These are phyloP conservation scores for Boletus sp. DNA, from an alignment of 1,284 basidiomycete genomes.

Conservation along the genomic window DNA sequence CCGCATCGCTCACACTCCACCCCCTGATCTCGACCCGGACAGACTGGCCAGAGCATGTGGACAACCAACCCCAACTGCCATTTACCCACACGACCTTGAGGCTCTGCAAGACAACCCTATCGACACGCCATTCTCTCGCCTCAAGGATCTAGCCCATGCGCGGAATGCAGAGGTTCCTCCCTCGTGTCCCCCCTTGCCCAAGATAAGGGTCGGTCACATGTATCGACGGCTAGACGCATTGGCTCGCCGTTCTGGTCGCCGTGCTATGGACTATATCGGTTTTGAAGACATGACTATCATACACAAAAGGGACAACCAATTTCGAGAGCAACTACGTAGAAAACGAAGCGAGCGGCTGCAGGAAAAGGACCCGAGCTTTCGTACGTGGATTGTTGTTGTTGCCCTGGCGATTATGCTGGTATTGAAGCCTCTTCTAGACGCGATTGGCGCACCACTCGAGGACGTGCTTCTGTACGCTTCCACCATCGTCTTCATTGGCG, in stretches of 20 bases:
- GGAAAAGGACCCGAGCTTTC: constrained; percentile 32
- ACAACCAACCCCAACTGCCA: constrained; percentile 15
- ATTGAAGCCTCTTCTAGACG: constrained; percentile 36
- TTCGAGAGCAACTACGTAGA: constrained; percentile 32
- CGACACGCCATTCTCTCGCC: constrained; percentile 7
- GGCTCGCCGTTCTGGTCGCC: constrained; percentile 27
- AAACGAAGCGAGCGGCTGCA: constrained; percentile 27
- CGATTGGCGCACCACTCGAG: constrained; percentile 53
- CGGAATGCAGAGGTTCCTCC: background rate
- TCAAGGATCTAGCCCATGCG: background rate
- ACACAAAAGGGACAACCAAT: constrained; percentile 23
- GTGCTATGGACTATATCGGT: constrained; percentile 35
- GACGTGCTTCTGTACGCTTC: constrained; percentile 52
- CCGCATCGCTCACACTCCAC: constrained; percentile 26
- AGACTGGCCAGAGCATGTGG: constrained; percentile 38
- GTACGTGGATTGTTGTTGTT: constrained; percentile 26
- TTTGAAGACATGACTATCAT: constrained; percentile 29
- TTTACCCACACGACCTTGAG: constrained; percentile 17
- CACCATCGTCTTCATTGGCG: constrained; percentile 49
- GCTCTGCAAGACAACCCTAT: background rate
- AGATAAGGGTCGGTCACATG: constrained; percentile 23
- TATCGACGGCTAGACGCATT: constrained; percentile 33
- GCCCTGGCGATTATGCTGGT: background rate
- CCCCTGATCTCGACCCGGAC: constrained; percentile 35
- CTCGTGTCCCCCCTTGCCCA: constrained; percentile 23